Conservation (phyloP, 2,329 filamentous ascomycete species). For the Trichoderma koningiopsis region DNA sequence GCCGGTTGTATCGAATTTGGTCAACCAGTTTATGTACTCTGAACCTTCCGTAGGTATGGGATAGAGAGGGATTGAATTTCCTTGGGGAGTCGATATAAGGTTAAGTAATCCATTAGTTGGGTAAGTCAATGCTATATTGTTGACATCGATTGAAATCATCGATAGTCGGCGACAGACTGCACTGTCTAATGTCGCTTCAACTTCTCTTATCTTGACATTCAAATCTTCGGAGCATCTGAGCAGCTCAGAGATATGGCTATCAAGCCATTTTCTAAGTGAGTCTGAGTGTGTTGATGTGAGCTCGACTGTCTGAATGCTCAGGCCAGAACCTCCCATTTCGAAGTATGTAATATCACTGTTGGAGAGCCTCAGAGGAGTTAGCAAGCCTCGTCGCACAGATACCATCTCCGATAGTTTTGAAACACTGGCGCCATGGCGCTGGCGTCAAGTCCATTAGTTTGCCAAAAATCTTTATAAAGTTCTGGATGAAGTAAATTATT, state of each 20-base stretch:
- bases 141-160: not conserved
- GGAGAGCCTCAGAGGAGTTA: not conserved
- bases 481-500: not conserved
- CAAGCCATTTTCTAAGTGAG: not conserved
- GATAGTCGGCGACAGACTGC: not conserved
- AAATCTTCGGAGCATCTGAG: not conserved
- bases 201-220: too few relatives aligned
- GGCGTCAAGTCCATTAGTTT: too few relatives aligned
- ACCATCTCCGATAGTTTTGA: not conserved
- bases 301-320: not conserved
- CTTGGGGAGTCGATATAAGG: not conserved
- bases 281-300: not conserved
- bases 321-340: not conserved
- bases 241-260: not conserved
- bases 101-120: not conserved
- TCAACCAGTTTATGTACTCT: not conserved
- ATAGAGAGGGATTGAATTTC: too few relatives aligned
- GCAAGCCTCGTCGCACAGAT: not conserved
- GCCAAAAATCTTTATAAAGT: not conserved
- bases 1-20: not conserved
- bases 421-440: not conserved
- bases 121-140: not conserved
- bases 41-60: too few relatives aligned
- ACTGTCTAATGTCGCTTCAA: not conserved
- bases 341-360: not conserved